Base-by-base conservation (phyloP, 2,329 filamentous ascomycete genomes). In the Fusarium setosum region DNA sequence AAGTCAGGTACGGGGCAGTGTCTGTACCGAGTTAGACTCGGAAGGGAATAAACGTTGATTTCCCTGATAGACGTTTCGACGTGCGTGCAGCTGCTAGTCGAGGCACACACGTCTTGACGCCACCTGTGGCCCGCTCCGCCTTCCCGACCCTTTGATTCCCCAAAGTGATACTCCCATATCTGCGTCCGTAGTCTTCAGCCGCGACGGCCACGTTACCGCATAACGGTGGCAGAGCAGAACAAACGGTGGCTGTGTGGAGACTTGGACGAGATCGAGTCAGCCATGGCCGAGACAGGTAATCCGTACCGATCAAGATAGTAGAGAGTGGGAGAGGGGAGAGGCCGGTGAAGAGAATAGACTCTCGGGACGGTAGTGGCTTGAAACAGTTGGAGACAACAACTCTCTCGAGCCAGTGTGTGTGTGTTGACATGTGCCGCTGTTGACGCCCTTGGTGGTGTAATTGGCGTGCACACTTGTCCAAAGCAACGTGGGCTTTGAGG, bases 81-180 rank as follows among this genome's bases (percentile, higher is more conserved):
- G 21, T 35, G 45, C 11, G 23, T 17, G 37, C 20, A 23, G 29
- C 34, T 45, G 26, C 44, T 29, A 59, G 32, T 48, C 48, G 63
- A 48, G 63, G 63, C 40, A 66, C 40, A 18, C 53, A 34, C 29
- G 18, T 32, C 21, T 60, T 38, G 24, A 61, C 63, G 59, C 63
- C 59, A 67, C 63, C 34, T 32, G 44, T 52, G 54, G 45, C 63
- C 63, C 58, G 57, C 41, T 48, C 62, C 52, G 50, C 47, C 58
- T 49, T 45, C 44, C 40, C 66, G 20, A 41, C 50, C 31, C 21
- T 42, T 40, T 55, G 47, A 47, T 37, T 31, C 24, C 52, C 32
- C 20, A n/a, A 18, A 23, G 35, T 17, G 32, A 50, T 56, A 47
- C 21, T 21, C n/a, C 26, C n/a, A n/a, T n/a, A n/a, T n/a, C n/a